Evolutionary conservation across 495 filamentous ascomycete genomes (phyloP), one percentile per base, ranked within the genome.

Genomic region (Xylaria sp.): DNA sequence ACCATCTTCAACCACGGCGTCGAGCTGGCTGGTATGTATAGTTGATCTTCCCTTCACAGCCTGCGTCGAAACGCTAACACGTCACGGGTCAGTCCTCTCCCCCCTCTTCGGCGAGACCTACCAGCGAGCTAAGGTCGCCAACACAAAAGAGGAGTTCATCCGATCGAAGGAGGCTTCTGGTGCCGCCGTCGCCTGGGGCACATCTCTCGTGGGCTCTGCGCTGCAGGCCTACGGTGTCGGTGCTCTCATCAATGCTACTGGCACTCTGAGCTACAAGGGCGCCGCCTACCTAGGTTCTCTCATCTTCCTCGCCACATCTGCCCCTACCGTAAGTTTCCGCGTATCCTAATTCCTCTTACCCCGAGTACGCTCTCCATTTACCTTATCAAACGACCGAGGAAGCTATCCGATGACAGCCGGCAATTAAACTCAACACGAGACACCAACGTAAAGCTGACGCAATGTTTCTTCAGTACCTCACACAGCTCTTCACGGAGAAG

Each of bases 81-180:
- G 35, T 88, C 70, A 88, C 88, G 61, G 92, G 91, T 7, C 92
- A 72, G 90, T 99, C 73, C 87, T 99, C 40, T 88, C 90, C 43
- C 96, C 96, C 11, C 83, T 98, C 78, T 98, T 99, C 81, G 96
- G 96, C 72, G 91, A 97, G 73, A 95, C 95, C 78, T 98, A 97
- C 86, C 92, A 95, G 85, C 93, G 92, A 67, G 96, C 96, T 71
- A 94, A 97, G 86, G 82, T 89, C 26, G 89, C 96, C 77, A 95
- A 97, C 87, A 92, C 91, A 67, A 98, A 97, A 86, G 94, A 98
- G 80, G 97, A 98, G 82, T 97, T 97, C 84, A 80, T 96, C 81
- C 92, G 92, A 80, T 97, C 93, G 21, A 95, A 94, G 85, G 95
- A 99, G 82, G 92, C 95, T 59, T 90, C 91, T 61, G 89, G 91